Conservation (phyloP, 306 rosid species). For the Cucumis sativus region DNA sequence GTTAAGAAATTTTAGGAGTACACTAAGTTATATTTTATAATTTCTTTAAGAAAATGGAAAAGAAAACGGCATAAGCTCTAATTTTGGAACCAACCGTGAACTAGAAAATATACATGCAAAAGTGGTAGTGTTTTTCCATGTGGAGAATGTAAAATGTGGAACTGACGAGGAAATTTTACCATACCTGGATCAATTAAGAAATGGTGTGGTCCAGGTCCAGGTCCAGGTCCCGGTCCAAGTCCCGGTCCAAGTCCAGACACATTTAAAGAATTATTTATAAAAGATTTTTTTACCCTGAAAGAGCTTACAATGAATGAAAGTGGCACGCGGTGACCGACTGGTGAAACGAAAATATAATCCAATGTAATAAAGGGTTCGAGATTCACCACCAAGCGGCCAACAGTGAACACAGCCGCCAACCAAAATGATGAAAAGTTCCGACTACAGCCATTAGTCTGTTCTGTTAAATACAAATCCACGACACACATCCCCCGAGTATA, state of each 20-base stretch:
- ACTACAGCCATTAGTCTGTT: not conserved
- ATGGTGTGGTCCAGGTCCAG: not conserved
- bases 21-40: not conserved
- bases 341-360: not conserved
- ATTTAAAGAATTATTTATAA: not conserved
- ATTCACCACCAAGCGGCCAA: not conserved
- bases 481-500: not conserved
- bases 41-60: not conserved
- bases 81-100: not conserved
- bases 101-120: not conserved
- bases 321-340: not conserved
- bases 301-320: not conserved
- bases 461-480: not conserved
- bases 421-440: not conserved
- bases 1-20: not conserved
- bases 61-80: not conserved
- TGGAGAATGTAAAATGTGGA: not conserved
- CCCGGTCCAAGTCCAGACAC: too few species aligned
- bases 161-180: not conserved
- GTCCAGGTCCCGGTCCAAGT: not conserved
- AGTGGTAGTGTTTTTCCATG: too few species aligned
- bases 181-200: not conserved
- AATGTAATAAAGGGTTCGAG: constrained; percentile 2
- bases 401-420: not conserved
- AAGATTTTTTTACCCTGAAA: not conserved